Evolutionary conservation across 139 green algal species (phyloP), one percentile per base, ranked within the genome.

Genomic region (Mychonastes homosphaera): DNA sequence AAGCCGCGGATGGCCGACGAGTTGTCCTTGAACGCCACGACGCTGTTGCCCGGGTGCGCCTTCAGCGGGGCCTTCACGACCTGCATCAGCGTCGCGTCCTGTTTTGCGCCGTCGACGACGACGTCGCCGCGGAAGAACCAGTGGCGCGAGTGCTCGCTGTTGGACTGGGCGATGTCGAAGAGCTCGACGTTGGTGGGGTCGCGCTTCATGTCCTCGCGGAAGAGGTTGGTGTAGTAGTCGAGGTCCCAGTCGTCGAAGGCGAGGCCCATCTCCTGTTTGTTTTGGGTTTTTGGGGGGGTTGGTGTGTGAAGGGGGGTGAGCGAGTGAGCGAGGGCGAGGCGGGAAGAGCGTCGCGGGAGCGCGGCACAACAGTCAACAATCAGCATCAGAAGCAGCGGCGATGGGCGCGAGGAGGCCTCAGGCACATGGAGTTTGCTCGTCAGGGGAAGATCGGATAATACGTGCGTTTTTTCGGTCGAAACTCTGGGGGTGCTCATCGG

Each of bases 21-120:
- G 85, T 99, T 99, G 80, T 99, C 92, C 68, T 98, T 94, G 81
- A 98, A 99, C 23, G 82, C 91, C 24, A 99, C 94, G 18, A 97
- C 90, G 15, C 71, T 88, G 84, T 99, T 98, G 83, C 81, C 80
- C 19, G 77, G 78, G 35, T 48, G 47, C 8, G 47, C 58, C 58
- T 65, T 66, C 47, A 86, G 72, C 2, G 89, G 86, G 8, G 76
- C 76, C 44, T 81, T 83, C 6, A 97, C 88, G 12, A 97, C 74
- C 36, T 88, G 45, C 56, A 97, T 84, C 8, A 97, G 78, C 21
- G 60, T 83, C 35, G 88, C 55, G 1, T 62, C 57, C 63, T 75
- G 67, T 15, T 61, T 58, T 50, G 86, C 56, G 16, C 86, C 92
- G 55, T 99, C 89, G 39, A 98, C 79, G 26, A 86, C 79, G 21